Conservation (phyloP, 2,329 filamentous ascomycete species). For the Periconia sp. region DNA sequence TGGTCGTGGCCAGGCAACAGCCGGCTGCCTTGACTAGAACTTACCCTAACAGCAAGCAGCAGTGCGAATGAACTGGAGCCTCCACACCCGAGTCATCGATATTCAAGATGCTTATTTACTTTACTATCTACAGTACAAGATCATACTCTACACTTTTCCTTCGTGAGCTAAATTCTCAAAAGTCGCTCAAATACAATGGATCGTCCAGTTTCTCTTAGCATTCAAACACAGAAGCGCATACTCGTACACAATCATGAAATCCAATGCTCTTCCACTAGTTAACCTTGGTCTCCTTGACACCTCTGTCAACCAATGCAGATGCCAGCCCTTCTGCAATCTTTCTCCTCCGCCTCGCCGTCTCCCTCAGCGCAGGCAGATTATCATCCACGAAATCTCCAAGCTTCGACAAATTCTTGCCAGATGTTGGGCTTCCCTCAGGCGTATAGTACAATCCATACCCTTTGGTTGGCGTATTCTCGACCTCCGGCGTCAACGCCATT, state of each 20-base stretch:
- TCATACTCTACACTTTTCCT: not conserved
- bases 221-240: constrained; percentile 24
- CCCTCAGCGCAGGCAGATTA: constrained; percentile 46
- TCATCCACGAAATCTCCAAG: constrained; percentile 49
- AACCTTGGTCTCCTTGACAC: constrained; percentile 35
- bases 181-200: constrained; percentile 1
- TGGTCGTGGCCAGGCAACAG: no score
- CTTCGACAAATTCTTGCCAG: constrained; percentile 35
- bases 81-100: not conserved
- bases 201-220: constrained; percentile 3
- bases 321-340: constrained; percentile 47
- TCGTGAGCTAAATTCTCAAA: not conserved
- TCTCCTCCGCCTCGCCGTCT: constrained; percentile 43
- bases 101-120: not conserved
- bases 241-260: constrained; percentile 28
- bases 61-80: no score
- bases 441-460: constrained; percentile 45
- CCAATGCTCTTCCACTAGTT: constrained; percentile 7
- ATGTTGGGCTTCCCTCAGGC: constrained; percentile 31
- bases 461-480: constrained; percentile 29
- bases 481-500: constrained; percentile 36
- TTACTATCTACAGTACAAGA: not conserved
- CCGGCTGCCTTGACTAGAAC: no score
- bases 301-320: constrained; percentile 41
- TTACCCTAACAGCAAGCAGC: no score